phyloP scores from a whole-genome alignment of 768 basidiomycete species.

The Naganishia friedmannii region DNA sequence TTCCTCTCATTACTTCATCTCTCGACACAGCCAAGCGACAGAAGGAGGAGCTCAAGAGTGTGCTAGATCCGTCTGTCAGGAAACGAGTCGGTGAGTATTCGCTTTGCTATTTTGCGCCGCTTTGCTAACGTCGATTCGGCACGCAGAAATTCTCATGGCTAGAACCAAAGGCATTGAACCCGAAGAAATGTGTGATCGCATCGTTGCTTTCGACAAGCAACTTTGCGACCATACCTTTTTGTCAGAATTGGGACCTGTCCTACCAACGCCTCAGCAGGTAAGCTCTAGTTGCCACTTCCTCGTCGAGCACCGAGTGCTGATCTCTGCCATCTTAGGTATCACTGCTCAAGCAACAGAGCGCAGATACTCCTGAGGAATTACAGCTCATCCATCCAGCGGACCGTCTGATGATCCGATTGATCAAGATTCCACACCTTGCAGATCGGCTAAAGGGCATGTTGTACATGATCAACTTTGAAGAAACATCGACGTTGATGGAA shows the following conservation, averaged over 20 bases:
- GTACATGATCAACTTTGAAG: slow-evolving; percentile 82
- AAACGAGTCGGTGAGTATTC: slow-evolving; percentile 78
- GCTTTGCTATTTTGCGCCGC: background rate
- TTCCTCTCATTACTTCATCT: background rate
- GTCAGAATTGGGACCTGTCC: slow-evolving; percentile 76
- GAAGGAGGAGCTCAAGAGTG: slow-evolving; percentile 83
- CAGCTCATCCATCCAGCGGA: slow-evolving; percentile 88
- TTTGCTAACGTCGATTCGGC: background rate
- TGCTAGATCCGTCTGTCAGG: slow-evolving; percentile 83
- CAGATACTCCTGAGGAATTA: slow-evolving; percentile 75
- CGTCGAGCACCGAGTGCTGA: too few relatives aligned
- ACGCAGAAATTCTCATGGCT: slow-evolving; percentile 92
- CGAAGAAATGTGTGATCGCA: slow-evolving; percentile 75
- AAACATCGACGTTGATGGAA: slow-evolving; percentile 74
- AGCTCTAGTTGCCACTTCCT: slow-evolving; percentile 24
- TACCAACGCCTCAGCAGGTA: slow-evolving; percentile 89
- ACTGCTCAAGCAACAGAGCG: slow-evolving; percentile 58
- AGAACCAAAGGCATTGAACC: slow-evolving; percentile 69
- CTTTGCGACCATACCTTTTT: slow-evolving; percentile 86
- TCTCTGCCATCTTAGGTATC: slow-evolving; percentile 35
- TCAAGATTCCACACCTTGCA: slow-evolving; percentile 83
- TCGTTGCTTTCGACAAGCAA: slow-evolving; percentile 80
- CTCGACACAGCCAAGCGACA: slow-evolving; percentile 68
- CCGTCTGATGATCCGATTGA: slow-evolving; percentile 92
- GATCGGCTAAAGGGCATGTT: slow-evolving; percentile 95